Conservation (phyloP, 2,329 filamentous ascomycete genomes). For the Neonectria coccinea region DNA sequence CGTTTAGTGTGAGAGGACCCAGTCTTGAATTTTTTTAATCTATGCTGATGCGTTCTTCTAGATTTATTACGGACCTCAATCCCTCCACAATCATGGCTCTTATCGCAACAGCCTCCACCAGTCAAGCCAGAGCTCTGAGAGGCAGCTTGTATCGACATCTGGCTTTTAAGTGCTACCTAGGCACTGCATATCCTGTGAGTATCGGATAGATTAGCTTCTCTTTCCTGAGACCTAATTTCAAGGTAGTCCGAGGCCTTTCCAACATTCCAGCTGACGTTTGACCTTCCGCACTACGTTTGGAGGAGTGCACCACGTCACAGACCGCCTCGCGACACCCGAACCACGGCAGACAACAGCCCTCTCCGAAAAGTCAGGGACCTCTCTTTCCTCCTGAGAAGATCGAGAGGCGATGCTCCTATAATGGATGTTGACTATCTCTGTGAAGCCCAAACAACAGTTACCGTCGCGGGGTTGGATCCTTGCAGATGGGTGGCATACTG, state of each 20-base stretch:
- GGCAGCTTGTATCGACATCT: constrained; percentile 3
- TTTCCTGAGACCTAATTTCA: too few species aligned
- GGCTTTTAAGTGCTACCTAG: background rate
- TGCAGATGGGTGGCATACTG: constrained; percentile 20
- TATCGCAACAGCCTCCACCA: constrained; percentile 1
- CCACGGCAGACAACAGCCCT: background rate
- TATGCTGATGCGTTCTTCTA: background rate
- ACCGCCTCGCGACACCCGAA: background rate
- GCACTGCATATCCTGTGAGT: too few species aligned
- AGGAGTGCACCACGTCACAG: background rate
- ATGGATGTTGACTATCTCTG: constrained; percentile 4
- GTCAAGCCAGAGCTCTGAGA: constrained; percentile 3
- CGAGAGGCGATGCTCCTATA: too few species aligned
- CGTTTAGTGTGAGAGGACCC: background rate
- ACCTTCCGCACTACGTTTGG: constrained; percentile 6
- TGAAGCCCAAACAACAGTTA: constrained; percentile 25
- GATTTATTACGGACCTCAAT: constrained; percentile 16
- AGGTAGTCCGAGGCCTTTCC: too few species aligned
- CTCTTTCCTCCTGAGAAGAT: background rate
- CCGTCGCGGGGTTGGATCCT: accelerated
- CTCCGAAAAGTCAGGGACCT: constrained; percentile 2
- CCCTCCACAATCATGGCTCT: constrained; percentile 13
- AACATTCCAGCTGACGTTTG: constrained; percentile 4
- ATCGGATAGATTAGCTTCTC: too few species aligned
- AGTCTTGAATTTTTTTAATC: too few species aligned